A percentile compares a stretch with the other conserved stretches of the same genome.
Conservation (phyloP, 2,329 filamentous ascomycete species). For the Diaporthe vexans region DNA sequence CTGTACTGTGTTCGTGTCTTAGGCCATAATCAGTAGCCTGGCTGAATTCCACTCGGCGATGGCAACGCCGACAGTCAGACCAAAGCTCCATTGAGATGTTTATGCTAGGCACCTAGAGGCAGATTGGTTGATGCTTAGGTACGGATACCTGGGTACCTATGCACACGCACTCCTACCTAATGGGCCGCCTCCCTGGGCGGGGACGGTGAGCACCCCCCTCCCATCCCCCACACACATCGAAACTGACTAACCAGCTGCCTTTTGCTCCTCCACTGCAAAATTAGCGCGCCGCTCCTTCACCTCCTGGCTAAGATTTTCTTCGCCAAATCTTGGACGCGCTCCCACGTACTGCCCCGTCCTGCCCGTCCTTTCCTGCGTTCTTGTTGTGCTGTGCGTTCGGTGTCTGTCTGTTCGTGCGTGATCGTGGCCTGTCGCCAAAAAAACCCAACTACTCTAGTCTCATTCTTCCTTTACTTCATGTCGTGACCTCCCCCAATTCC, state of each 20-base stretch:
- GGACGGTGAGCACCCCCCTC: too few relatives aligned
- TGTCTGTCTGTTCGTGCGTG: neutral
- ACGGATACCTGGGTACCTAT: too few relatives aligned
- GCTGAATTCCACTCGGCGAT: too few relatives aligned
- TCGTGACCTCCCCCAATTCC: neutral
- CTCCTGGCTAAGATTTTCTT: constrained; percentile 28
- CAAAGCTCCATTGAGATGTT: neutral
- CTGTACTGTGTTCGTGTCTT: too few relatives aligned
- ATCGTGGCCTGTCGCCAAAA: neutral
- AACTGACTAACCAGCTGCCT: neutral
- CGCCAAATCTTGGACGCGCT: constrained; percentile 26
- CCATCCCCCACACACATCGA: neutral
- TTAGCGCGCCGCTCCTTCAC: constrained; percentile 30
- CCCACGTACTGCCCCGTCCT: neutral
- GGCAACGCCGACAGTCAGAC: neutral
- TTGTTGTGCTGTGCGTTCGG: neutral
- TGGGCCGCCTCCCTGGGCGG: too few relatives aligned
- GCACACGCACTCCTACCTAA: too few relatives aligned
- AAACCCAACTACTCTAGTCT: neutral
- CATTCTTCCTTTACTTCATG: neutral
- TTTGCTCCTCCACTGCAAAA: constrained; percentile 7
- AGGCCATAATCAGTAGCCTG: too few relatives aligned
- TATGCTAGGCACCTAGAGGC: neutral
- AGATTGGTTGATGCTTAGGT: too few relatives aligned
- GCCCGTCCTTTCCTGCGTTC: neutral